Base-by-base conservation (phyloP, 495 filamentous ascomycete genomes). In the Clohesyomyces aquaticus region DNA sequence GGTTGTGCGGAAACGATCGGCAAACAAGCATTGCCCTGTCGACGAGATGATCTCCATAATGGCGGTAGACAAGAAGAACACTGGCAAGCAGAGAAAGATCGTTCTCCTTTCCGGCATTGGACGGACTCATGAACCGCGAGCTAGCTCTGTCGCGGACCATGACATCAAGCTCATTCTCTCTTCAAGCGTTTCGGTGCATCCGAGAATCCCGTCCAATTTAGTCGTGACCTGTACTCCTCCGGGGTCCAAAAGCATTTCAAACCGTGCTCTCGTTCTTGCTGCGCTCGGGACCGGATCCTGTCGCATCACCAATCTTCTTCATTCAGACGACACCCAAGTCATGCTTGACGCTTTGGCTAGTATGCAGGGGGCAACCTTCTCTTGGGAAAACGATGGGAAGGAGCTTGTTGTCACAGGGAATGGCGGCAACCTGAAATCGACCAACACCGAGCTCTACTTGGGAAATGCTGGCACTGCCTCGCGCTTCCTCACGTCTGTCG, bases 61-160 rank as follows among this genome's bases (percentile, higher is more conserved):
- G 94, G 92, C 87, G 1, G 86, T 98, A 41, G 94, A 98, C 78
- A 98, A 98, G 84, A 98, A 98, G 83, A 98, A 98, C 57, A 88
- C 96, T 29, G 94, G 94, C 1, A 84, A 83, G 32, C 93, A 95
- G 76, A 98, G 98, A 81, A 96, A 95, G 77, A 87, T 98, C 56
- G 94, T 96, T n/a, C 83, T 99, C 6, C 84, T 99, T 21, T 91
- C 91, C 0, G 88, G 88, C 11, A 95, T 99, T 76, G 94, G 94
- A 55, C 84, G 85, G 66, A 92, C 91, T 11, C 77, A 92, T 65
- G 94, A 98, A 75, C 89, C 82, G 48, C 88, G 87, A 75, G 94
- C 94, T 10, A 96, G 85, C 67, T 84, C 91, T 9, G 94, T 98
- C 26, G 82, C 91, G 4, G 96, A 99, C 71, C 80, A 85, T 55